These are phyloP conservation scores for Anethum foeniculum DNA, from an alignment of 140 eudicot genomes.

Conservation along the genomic window DNA sequence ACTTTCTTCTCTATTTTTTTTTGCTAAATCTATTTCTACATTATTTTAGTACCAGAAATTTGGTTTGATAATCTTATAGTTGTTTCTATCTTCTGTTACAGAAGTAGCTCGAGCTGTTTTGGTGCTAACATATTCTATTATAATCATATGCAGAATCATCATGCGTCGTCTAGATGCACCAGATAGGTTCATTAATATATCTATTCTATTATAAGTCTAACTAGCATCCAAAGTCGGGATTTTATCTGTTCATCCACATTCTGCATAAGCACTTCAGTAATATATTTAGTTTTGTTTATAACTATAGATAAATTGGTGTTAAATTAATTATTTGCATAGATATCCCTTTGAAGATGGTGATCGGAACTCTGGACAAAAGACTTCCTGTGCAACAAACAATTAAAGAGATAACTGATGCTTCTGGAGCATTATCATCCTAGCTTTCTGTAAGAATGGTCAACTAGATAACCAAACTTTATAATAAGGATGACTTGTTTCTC, in stretches of 20 bases:
- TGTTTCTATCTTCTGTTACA: neutral
- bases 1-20: neutral
- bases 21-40: neutral
- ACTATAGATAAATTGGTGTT: neutral
- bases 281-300: neutral
- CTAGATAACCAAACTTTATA: neutral
- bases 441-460: conserved; percentile 29
- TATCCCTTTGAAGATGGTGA: conserved; percentile 23
- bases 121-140: neutral
- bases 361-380: conserved; percentile 21
- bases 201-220: neutral
- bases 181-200: too few species aligned
- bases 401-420: conserved; percentile 22
- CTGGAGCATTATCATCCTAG: conserved; percentile 28
- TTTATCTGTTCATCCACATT: neutral
- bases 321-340: conserved; percentile 17
- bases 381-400: conserved; percentile 30
- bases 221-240: neutral
- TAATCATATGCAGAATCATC: too few species aligned
- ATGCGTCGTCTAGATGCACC: too few species aligned
- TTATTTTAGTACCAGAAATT: neutral
- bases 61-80: neutral
- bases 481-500: too few species aligned
- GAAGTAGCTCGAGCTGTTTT: neutral
- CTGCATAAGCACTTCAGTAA: neutral